Evolutionary conservation across 371 early-diverging fungal genomes (phyloP).

Genomic region (Nematocida ausubeli): DNA sequence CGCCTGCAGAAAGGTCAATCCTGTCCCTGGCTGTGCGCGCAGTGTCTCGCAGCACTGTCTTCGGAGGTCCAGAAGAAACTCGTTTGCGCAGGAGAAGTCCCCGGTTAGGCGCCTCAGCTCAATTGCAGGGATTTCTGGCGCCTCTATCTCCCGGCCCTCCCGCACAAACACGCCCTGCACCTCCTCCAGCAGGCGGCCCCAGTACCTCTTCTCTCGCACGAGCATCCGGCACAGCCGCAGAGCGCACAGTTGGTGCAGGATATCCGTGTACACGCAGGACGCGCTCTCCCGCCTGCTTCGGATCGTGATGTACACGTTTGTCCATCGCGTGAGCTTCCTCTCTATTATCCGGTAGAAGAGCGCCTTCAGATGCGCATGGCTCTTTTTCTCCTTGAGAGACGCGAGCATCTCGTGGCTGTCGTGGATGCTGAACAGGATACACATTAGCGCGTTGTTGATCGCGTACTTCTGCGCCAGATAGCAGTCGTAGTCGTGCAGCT

Average conservation of each 20-base stretch:
- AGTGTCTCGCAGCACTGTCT: not conserved
- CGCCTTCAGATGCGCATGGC: not conserved
- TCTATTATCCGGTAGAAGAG: not conserved
- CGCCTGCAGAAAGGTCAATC: not conserved
- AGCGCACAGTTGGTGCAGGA: not conserved
- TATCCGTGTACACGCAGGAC: not conserved
- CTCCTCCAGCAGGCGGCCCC: not conserved
- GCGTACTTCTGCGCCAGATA: conserved; percentile 24
- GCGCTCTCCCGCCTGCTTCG: not conserved
- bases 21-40: not conserved
- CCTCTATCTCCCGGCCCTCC: no score
- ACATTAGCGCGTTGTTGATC: conserved; percentile 7
- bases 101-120: not conserved
- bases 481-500: conserved; percentile 15
- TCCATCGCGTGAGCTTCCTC: conserved; percentile 15
- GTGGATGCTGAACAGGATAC: conserved; percentile 2
- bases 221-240: conserved; percentile 2
- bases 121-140: not conserved
- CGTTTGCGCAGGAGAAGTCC: not conserved
- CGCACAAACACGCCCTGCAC: not conserved
- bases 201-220: conserved; percentile 21
- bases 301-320: conserved; percentile 8
- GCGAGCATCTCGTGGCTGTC: conserved; percentile 1
- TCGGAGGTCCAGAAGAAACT: conserved; percentile 15
- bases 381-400: conserved; percentile 3